These are phyloP conservation scores for Aspergillus felis DNA, from an alignment of 2,329 filamentous ascomycete genomes.

Conservation along the genomic window DNA sequence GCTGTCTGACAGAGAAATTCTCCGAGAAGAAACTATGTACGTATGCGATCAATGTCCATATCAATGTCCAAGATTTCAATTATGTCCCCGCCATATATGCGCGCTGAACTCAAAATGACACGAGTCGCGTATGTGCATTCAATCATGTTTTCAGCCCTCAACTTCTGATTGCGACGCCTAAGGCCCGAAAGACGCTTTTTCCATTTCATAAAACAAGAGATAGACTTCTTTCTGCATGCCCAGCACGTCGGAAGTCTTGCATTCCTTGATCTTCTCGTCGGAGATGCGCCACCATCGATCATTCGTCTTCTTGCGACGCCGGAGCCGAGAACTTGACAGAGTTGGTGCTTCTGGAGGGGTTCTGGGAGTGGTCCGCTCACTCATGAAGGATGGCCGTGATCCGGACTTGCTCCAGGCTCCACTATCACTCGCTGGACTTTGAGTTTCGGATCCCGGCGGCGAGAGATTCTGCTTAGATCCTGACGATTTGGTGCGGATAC, in stretches of 20 bases:
- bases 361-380: conserved; percentile 20
- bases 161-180: not conserved
- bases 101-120: no score
- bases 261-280: conserved; percentile 93
- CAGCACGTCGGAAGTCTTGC: conserved; percentile 85
- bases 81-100: not conserved
- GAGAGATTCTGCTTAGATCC: conserved; percentile 21
- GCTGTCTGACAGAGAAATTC: not conserved
- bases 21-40: not conserved
- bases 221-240: conserved; percentile 96
- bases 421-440: conserved; percentile 23
- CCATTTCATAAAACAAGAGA: conserved; percentile 89
- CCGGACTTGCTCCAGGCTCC: conserved; percentile 23
- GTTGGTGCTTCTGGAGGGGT: conserved; percentile 20
- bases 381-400: conserved; percentile 21
- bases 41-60: not conserved
- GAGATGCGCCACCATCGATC: conserved; percentile 97
- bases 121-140: not conserved
- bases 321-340: conserved; percentile 39
- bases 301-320: conserved; percentile 57
- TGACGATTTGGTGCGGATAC: conserved; percentile 26
- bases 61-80: not conserved
- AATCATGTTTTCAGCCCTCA: not conserved
- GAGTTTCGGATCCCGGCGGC: conserved; percentile 18
- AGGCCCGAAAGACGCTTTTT: conserved; percentile 40